These are phyloP conservation scores for Komagataella mondaviorum DNA, from an alignment of 805 yeast genomes.

Conservation along the genomic window DNA sequence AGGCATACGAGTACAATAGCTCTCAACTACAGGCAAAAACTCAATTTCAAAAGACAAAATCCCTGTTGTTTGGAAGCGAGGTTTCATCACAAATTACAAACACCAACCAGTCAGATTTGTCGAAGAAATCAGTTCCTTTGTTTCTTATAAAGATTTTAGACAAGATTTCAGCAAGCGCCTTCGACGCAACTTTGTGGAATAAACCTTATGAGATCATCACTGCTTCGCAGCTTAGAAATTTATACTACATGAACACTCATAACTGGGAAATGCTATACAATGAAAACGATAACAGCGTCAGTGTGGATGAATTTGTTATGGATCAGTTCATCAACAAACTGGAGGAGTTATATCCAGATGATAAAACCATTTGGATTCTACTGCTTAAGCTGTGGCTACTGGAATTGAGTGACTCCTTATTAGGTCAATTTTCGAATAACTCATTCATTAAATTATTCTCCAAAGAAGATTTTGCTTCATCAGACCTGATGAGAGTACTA, in stretches of 20 bases:
- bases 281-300: not conserved
- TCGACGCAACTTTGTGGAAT: not conserved
- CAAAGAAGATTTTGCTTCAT: not conserved
- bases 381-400: slow-evolving; percentile 2
- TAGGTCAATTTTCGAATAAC: slow-evolving; percentile 1
- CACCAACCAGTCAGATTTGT: not conserved
- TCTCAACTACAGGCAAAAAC: not conserved
- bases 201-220: not conserved
- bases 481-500: not conserved
- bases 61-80: not conserved
- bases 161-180: not conserved
- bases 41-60: not conserved
- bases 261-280: not conserved
- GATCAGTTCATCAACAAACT: not conserved
- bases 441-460: not conserved
- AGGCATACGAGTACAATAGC: not conserved
- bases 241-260: not conserved
- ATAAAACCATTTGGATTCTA: not conserved
- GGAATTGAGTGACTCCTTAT: slow-evolving; percentile 1
- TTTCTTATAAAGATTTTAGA: not conserved
- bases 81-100: not conserved
- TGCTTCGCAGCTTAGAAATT: not conserved
- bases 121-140: not conserved
- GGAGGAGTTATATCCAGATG: not conserved
- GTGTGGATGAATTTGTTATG: not conserved